Conservation (phyloP, 2,329 filamentous ascomycete genomes). For the Magnaporthales sp. region DNA sequence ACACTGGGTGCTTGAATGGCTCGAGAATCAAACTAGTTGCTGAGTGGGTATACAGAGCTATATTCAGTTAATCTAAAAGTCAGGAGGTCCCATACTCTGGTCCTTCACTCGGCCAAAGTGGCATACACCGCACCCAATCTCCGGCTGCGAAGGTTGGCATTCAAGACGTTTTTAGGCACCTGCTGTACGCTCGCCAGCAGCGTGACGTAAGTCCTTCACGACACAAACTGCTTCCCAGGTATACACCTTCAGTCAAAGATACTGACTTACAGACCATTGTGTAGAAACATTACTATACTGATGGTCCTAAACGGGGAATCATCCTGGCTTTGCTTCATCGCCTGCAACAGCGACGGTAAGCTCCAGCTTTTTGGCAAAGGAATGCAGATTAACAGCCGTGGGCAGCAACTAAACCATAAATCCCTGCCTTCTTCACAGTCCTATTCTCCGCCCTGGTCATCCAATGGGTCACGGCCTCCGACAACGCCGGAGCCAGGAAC, state of each 20-base stretch:
- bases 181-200: slow-evolving; percentile 1
- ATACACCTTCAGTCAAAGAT: neutral
- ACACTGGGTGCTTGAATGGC: neutral
- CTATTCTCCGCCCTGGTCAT: slow-evolving; percentile 42
- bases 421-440: slow-evolving; percentile 25
- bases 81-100: neutral
- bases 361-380: no score
- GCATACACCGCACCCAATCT: neutral
- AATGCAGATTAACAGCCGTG: no score
- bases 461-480: slow-evolving; percentile 36
- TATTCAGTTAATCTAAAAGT: neutral
- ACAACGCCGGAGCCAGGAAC: slow-evolving; percentile 17
- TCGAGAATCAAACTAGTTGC: neutral
- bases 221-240: neutral
- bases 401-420: no score
- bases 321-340: neutral
- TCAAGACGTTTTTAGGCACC: neutral
- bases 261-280: neutral
- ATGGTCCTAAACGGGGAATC: neutral
- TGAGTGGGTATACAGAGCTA: neutral
- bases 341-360: slow-evolving; percentile 1
- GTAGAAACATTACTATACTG: neutral
- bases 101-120: neutral
- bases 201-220: neutral
- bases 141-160: neutral